phyloP scores from a whole-genome alignment of 306 rosid species.

The Citrullus colocynthis region DNA sequence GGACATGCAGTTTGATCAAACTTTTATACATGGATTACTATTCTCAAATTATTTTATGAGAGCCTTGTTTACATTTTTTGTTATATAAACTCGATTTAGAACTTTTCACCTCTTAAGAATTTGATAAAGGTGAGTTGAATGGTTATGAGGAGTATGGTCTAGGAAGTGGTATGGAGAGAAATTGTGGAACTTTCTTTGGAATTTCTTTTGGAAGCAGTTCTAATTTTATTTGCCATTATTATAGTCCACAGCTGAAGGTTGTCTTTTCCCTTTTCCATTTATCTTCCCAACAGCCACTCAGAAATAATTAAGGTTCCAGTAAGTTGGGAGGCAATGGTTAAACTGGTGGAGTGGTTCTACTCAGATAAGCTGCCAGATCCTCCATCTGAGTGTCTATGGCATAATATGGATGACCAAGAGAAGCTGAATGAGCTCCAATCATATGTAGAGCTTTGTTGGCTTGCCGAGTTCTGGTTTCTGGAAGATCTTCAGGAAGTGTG shows the following conservation, averaged over 20 bases:
- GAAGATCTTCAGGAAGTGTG: conserved; percentile 54
- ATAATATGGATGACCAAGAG: conserved; percentile 45
- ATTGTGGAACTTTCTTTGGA: background rate
- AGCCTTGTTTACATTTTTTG: background rate
- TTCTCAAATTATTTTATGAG: background rate
- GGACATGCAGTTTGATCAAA: background rate
- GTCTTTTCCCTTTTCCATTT: background rate
- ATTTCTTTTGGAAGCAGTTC: background rate
- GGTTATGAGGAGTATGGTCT: background rate
- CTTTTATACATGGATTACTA: background rate
- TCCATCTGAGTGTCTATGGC: conserved; percentile 72
- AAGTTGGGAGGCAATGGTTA: conserved; percentile 72
- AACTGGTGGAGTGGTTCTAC: conserved; percentile 59
- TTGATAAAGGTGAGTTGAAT: background rate
- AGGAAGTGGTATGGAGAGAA: background rate
- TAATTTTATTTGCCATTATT: background rate
- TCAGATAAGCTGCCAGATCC: conserved; percentile 51
- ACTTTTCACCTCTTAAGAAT: background rate
- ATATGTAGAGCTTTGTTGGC: conserved; percentile 75
- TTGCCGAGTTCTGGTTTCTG: conserved; percentile 61
- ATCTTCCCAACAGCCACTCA: conserved; percentile 43
- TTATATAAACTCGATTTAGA: background rate
- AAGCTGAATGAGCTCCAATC: conserved; percentile 48
- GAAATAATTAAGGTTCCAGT: conserved; percentile 37
- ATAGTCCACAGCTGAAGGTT: background rate